These are phyloP conservation scores for Eucalyptus caleyi DNA, from an alignment of 345 rosid genomes.

Conservation along the genomic window DNA sequence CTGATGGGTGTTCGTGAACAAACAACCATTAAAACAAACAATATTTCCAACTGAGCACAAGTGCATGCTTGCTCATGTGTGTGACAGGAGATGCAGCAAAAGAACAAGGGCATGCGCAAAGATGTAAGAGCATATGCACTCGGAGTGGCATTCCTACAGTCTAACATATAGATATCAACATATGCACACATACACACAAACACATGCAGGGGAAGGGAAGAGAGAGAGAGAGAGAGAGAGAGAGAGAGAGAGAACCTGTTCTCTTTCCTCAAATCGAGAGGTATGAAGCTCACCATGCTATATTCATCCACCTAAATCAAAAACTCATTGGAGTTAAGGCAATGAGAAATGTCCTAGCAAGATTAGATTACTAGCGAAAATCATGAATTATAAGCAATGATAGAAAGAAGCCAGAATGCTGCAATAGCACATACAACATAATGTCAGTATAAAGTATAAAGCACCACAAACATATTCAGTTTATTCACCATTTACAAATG, in stretches of 20 bases:
- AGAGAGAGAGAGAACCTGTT: slow-evolving; percentile 33
- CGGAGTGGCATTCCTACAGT: neutral
- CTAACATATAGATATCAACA: neutral
- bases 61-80: neutral
- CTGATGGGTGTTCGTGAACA: neutral
- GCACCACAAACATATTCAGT: neutral
- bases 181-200: neutral
- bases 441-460: neutral
- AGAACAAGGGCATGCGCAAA: neutral
- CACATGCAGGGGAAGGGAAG: neutral
- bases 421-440: neutral
- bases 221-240: neutral
- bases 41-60: neutral
- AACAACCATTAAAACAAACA: neutral
- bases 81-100: neutral
- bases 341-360: neutral
- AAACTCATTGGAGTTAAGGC: neutral
- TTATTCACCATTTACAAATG: neutral
- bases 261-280: slow-evolving; percentile 71
- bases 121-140: neutral
- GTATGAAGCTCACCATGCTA: slow-evolving; percentile 86
- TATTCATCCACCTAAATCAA: slow-evolving; percentile 59
- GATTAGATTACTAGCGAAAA: neutral
- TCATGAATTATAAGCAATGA: neutral
- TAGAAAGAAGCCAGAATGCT: neutral